Evolutionary conservation across 2,329 filamentous ascomycete genomes (phyloP).

Genomic region (Nannizziopsis barbatae): DNA sequence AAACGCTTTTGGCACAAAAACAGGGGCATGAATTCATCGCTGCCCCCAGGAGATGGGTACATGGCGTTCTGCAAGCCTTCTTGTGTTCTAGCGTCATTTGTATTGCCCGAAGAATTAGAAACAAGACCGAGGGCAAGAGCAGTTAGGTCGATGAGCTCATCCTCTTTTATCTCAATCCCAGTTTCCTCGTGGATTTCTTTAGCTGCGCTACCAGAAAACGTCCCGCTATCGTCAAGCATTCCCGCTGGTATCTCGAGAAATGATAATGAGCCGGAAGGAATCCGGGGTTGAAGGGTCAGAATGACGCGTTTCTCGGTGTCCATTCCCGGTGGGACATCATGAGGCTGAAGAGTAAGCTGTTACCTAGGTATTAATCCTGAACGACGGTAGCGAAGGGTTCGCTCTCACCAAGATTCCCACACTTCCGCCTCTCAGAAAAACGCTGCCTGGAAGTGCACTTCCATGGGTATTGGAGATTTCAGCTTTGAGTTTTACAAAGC

Average conservation of each 20-base stretch:
- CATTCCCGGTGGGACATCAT: slow-evolving; percentile 34
- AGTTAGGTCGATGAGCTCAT: slow-evolving; percentile 46
- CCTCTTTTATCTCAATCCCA: slow-evolving; percentile 39
- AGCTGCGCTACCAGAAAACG: slow-evolving; percentile 45
- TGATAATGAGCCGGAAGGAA: slow-evolving; percentile 44
- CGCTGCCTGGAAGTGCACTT: slow-evolving; percentile 44
- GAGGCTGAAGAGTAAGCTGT: slow-evolving; percentile 45
- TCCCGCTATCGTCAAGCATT: slow-evolving; percentile 47
- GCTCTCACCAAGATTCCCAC: slow-evolving; percentile 45
- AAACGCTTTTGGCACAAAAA: slow-evolving; percentile 47
- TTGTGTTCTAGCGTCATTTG: slow-evolving; percentile 17
- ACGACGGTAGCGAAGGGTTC: neutral
- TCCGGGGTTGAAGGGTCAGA: slow-evolving; percentile 47
- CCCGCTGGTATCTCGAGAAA: slow-evolving; percentile 50
- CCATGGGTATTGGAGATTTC: slow-evolving; percentile 43
- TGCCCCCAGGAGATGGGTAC: slow-evolving; percentile 46
- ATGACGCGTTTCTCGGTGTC: slow-evolving; percentile 38
- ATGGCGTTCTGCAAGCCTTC: slow-evolving; percentile 39
- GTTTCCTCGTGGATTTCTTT: slow-evolving; percentile 50
- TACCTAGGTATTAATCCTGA: neutral
- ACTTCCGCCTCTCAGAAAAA: slow-evolving; percentile 49
- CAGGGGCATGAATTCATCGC: slow-evolving; percentile 49
- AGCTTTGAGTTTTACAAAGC: slow-evolving; percentile 47
- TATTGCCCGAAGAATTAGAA: slow-evolving; percentile 5
- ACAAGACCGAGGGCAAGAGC: slow-evolving; percentile 34